A percentile compares a stretch with the other conserved stretches of the same genome.
Evolutionary conservation across 352 stramenopile genomes (phyloP).

Genomic region (Globisporangium takayamanum): DNA sequence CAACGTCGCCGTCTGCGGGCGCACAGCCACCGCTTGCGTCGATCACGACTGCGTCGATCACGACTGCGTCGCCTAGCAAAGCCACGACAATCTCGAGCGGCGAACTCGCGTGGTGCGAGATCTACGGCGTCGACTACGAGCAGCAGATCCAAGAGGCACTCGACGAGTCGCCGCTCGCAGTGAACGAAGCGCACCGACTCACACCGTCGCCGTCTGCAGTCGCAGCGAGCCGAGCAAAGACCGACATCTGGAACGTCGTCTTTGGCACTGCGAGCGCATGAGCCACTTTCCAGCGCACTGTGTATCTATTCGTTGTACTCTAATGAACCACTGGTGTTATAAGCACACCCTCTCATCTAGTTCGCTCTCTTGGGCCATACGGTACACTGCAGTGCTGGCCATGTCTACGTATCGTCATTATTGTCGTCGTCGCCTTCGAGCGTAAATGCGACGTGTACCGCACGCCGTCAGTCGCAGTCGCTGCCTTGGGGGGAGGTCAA

Average conservation of each 20-base stretch:
- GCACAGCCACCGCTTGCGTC: background rate
- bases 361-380: too few relatives aligned
- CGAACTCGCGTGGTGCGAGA: conserved; percentile 67
- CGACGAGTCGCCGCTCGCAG: conserved; percentile 38
- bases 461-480: too few relatives aligned
- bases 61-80: background rate
- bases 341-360: too few relatives aligned
- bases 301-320: too few relatives aligned
- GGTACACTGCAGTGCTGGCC: too few relatives aligned
- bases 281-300: background rate
- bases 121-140: conserved; percentile 75
- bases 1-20: background rate
- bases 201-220: background rate
- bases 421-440: too few relatives aligned
- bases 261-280: conserved; percentile 20
- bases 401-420: too few relatives aligned
- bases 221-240: conserved; percentile 12
- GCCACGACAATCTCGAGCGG: conserved; percentile 25
- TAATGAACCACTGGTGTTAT: too few relatives aligned
- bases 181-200: conserved; percentile 21
- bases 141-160: conserved; percentile 56
- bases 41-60: background rate
- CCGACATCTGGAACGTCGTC: conserved; percentile 49
- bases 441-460: too few relatives aligned
- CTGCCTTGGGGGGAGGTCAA: too few relatives aligned